A percentile compares a stretch with the other conserved stretches of the same genome.
Conservation (phyloP, 352 stramenopile genomes). For the Plasmopara viticola region DNA sequence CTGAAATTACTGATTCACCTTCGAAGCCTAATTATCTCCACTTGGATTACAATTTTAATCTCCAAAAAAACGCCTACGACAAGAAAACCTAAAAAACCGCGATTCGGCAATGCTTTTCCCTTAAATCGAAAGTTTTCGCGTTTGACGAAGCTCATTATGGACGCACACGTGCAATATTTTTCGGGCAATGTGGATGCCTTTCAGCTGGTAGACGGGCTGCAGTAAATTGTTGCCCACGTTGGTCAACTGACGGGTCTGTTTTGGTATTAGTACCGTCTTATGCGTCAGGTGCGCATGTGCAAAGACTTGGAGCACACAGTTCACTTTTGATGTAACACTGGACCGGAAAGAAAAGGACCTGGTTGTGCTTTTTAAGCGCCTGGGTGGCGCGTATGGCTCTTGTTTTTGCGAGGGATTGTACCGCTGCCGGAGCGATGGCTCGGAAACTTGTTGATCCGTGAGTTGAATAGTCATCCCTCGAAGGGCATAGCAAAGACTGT, state of each 20-base stretch:
- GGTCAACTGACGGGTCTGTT: slow-evolving; percentile 99
- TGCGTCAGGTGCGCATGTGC: slow-evolving; percentile 97
- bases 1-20: slow-evolving; percentile 99
- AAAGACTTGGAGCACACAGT: slow-evolving; percentile 99
- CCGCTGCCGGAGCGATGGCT: slow-evolving; percentile 98
- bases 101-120: slow-evolving; percentile 94
- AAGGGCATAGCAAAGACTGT: slow-evolving; percentile 99
- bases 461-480: slow-evolving; percentile 98
- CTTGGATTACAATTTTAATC: slow-evolving; percentile 99
- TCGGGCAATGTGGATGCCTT: slow-evolving; percentile 99
- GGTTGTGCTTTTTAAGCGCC: slow-evolving; percentile 99
- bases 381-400: slow-evolving; percentile 99
- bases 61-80: slow-evolving; percentile 99
- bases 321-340: slow-evolving; percentile 99
- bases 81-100: slow-evolving; percentile 99
- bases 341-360: slow-evolving; percentile 97
- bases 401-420: slow-evolving; percentile 99
- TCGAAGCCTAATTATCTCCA: slow-evolving; percentile 99
- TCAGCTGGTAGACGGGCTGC: slow-evolving; percentile 97
- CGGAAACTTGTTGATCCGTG: slow-evolving; percentile 97
- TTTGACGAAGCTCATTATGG: slow-evolving; percentile 99
- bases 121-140: slow-evolving; percentile 97
- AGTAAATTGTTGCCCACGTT: slow-evolving; percentile 99
- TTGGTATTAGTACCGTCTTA: slow-evolving; percentile 98
- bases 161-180: slow-evolving; percentile 99